Percentiles rank a stretch among this genome's conserved stretches.
Evolutionary conservation across 306 rosid genomes (phyloP).

Genomic region (Fragaria ananassa): DNA sequence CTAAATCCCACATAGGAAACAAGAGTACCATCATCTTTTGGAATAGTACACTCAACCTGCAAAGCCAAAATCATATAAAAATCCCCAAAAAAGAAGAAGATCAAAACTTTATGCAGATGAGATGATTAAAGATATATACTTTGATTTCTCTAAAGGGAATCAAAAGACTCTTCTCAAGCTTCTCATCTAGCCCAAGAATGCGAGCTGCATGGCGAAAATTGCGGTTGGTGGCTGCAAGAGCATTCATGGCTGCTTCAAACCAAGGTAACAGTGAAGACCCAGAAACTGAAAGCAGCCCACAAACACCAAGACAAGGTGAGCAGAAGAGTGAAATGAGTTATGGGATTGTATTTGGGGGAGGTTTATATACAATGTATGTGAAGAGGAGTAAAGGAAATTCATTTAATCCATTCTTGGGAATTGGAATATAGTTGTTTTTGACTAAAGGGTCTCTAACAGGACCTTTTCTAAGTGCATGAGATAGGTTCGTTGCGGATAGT

Average conservation of each 20-base stretch:
- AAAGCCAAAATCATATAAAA: conserved; percentile 10
- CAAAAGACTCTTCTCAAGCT: conserved; percentile 68
- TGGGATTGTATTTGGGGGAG: not conserved
- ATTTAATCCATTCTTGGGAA: not conserved
- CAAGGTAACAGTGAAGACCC: conserved; percentile 10
- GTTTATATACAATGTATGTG: not conserved
- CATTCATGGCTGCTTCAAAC: conserved; percentile 47
- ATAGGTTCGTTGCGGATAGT: not conserved
- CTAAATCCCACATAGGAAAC: conserved; percentile 70
- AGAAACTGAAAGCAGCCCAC: not conserved
- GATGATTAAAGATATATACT: conserved; percentile 20
- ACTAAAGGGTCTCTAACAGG: not conserved
- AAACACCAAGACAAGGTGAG: not conserved
- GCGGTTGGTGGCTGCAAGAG: conserved; percentile 67
- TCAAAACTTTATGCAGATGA: not conserved
- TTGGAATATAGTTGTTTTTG: not conserved
- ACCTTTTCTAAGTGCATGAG: not conserved
- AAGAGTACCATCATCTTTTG: conserved; percentile 68
- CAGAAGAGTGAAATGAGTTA: not conserved
- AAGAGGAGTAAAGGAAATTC: not conserved
- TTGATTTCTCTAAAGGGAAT: conserved; percentile 73
- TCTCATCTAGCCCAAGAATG: conserved; percentile 66
- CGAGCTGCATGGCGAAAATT: conserved; percentile 63
- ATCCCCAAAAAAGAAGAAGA: not conserved
- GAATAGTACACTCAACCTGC: conserved; percentile 79